Evolutionary conservation across 805 yeast species (phyloP).

Genomic region (Zygosaccharomyces bisporus): DNA sequence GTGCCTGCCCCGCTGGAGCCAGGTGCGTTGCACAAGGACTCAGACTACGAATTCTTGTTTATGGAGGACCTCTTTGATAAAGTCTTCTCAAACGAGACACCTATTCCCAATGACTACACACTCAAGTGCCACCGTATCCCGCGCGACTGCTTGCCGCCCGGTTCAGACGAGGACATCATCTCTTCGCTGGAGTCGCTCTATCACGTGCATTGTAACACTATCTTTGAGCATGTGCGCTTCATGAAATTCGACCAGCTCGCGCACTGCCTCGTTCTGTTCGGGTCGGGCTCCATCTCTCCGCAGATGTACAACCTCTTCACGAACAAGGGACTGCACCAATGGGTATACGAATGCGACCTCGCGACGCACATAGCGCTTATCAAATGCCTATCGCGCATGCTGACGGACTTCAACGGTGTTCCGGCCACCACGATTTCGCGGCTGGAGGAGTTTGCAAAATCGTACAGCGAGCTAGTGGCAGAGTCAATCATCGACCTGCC

Average conservation of each 20-base stretch:
- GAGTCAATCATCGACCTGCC: conserved; percentile 47
- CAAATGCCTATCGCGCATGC: conserved; percentile 58
- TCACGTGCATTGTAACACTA: conserved; percentile 56
- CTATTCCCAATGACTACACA: conserved; percentile 25
- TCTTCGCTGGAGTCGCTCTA: conserved; percentile 61
- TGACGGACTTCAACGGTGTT: conserved; percentile 48
- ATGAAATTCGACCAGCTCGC: conserved; percentile 63
- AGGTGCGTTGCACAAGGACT: neutral
- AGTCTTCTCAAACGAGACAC: conserved; percentile 24
- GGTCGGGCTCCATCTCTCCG: conserved; percentile 50
- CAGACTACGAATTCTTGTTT: conserved; percentile 13
- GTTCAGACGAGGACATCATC: conserved; percentile 52
- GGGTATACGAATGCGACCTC: conserved; percentile 69
- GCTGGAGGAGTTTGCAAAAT: conserved; percentile 49
- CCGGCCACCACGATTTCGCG: conserved; percentile 54
- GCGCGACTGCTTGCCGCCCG: conserved; percentile 39
- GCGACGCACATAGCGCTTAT: conserved; percentile 54
- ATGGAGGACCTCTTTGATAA: conserved; percentile 22
- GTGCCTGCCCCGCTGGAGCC: neutral
- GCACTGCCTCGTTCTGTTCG: conserved; percentile 50
- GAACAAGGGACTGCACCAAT: conserved; percentile 46
- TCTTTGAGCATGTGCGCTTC: conserved; percentile 62
- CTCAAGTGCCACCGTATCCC: conserved; percentile 41
- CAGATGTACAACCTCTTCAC: conserved; percentile 59
- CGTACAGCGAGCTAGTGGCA: conserved; percentile 45